phyloP scores from a whole-genome alignment of 768 basidiomycete genomes.

The Paxillus rubicundulus region DNA sequence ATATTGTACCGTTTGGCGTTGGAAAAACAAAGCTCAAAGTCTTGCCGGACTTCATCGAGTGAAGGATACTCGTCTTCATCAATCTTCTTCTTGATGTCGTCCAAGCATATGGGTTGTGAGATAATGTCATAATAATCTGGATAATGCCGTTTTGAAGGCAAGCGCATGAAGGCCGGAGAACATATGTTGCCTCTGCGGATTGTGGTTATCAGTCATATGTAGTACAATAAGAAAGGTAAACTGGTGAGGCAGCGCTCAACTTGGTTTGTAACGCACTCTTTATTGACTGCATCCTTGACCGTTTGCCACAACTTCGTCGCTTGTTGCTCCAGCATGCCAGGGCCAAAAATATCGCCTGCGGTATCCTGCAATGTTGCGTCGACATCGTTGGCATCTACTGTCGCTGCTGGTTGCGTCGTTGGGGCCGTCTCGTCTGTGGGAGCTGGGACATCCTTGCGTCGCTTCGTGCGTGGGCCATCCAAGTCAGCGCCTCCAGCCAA shows the following conservation, averaged over 20 bases:
- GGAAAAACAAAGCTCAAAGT: conserved; percentile 75
- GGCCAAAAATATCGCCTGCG: conserved; percentile 27
- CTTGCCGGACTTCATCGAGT: conserved; percentile 63
- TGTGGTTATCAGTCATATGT: conserved; percentile 28
- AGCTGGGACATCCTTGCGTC: conserved; percentile 44
- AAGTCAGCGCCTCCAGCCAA: conserved; percentile 38
- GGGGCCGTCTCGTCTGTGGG: conserved; percentile 40
- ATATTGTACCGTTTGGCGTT: conserved; percentile 84
- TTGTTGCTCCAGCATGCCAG: conserved; percentile 51
- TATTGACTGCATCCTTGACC: conserved; percentile 79
- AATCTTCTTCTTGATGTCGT: conserved; percentile 83
- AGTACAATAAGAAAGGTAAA: conserved; percentile 42
- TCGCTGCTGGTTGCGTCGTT: conserved; percentile 32
- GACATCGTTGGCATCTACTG: conserved; percentile 27
- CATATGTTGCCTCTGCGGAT: conserved; percentile 58
- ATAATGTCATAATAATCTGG: conserved; percentile 87
- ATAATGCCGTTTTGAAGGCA: conserved; percentile 69
- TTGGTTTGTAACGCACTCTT: conserved; percentile 73
- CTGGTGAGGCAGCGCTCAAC: conserved; percentile 36
- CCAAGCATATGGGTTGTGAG: conserved; percentile 77
- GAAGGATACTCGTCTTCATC: conserved; percentile 57
- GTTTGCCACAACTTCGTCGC: conserved; percentile 73
- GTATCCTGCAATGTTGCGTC: conserved; percentile 15
- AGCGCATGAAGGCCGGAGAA: conserved; percentile 63
- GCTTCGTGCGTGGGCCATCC: conserved; percentile 49